Evolutionary conservation across 257 asterid genomes (phyloP), one percentile per base, ranked within the genome.

Genomic region (Solanum bulbocastanum): DNA sequence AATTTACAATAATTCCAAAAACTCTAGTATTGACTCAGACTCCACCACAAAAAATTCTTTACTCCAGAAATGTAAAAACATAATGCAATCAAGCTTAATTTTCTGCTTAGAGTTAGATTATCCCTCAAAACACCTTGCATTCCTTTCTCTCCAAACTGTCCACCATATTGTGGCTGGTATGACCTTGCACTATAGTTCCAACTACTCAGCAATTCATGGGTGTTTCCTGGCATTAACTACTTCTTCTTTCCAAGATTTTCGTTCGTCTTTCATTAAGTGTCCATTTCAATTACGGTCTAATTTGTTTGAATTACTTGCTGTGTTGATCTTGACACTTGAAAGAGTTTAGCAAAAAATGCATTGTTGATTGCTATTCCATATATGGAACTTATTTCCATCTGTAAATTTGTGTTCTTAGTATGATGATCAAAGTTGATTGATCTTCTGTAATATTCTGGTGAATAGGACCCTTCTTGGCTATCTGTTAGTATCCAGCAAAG

Each of bases 401-500:
- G 42, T 49, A 81, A 76, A 46, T 27, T 46, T 81, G 40, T 46
- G 27, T 32, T 78, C 65, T 79, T 81, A 18, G 85, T 81, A 18
- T 81, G 85, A 49, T 81, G 85, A 46, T 27, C 42, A 30, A 44
- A 46, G 40, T 49, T 49, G 69, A 81, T 49, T 81, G 42, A 81
- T 81, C 68, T 81, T 58, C 30, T 49, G 40, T 49, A 30, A 49
- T 81, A 81, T 49, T 81, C 40, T 81, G 85, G 90, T 87, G 72
- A 20, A 87, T 95, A 96, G 99, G 90, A 92, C 92, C 88, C 95
- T 94, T 87, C 98, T 96, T 72, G 88, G 98, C 90, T 89, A 90
- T 93, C 97, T 97, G 86, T 86, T 97, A 88, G 92, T 97, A 49
- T 88, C 92, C 83, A 94, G 98, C 91, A 93, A 94, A 88, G 98